Percentiles rank a stretch among this genome's conserved stretches.
Evolutionary conservation across 176 grass and related monocot species (phyloP).

Genomic region (Zizania latifolia): DNA sequence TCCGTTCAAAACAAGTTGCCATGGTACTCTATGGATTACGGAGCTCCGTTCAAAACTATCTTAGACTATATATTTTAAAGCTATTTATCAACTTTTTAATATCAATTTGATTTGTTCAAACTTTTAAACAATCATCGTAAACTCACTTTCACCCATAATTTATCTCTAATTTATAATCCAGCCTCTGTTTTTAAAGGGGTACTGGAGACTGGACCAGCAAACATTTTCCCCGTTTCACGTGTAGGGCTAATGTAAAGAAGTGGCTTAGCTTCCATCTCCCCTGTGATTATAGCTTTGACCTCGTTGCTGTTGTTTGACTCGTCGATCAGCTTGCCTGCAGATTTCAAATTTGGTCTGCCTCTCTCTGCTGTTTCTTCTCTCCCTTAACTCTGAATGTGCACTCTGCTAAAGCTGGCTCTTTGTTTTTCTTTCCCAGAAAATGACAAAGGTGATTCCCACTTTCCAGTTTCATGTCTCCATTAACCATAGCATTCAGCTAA

Average conservation of each 20-base stretch:
- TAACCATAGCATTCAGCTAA: no score
- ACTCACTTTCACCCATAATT: no score
- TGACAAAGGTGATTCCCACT: constrained; percentile 24
- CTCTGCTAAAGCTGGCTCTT: constrained; percentile 28
- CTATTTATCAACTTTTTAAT: no score
- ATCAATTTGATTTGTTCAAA: no score
- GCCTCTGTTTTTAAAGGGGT: no score
- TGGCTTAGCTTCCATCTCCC: no score
- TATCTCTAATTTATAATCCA: no score
- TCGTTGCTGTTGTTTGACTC: neutral
- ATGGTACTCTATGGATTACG: constrained; percentile 33
- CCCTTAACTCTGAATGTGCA: neutral
- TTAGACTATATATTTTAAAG: no score
- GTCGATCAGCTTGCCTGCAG: neutral
- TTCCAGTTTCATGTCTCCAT: neutral
- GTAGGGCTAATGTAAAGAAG: neutral
- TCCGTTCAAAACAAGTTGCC: constrained; percentile 39
- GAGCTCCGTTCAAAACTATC: no score
- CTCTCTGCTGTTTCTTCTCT: neutral
- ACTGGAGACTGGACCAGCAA: constrained; percentile 7
- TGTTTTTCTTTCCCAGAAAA: neutral
- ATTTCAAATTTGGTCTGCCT: constrained; percentile 2
- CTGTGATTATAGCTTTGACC: neutral
- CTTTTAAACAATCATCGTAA: no score
- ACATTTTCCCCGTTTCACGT: constrained; percentile 18